Conservation (phyloP, 139 green algal species). For the Haematococcus sp. region DNA sequence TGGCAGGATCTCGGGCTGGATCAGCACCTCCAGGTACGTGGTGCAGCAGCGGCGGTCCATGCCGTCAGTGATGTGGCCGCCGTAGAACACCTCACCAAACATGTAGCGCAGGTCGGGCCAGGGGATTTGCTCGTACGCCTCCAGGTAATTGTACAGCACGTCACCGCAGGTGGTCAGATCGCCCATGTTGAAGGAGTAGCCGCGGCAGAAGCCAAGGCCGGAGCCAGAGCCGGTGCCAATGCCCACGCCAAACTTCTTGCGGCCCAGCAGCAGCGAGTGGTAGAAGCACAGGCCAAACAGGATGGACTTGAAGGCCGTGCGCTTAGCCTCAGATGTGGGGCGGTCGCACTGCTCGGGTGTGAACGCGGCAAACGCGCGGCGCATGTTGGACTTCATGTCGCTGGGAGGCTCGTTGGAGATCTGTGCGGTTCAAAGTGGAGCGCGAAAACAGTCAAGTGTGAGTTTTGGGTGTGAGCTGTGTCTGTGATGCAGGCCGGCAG, state of each 20-base stretch:
- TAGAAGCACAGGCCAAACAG: conserved; percentile 90
- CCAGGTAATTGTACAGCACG: conserved; percentile 85
- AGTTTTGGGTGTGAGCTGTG: conserved; percentile 5
- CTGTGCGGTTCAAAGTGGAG: conserved; percentile 20
- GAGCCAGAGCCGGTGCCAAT: conserved; percentile 78
- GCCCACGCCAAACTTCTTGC: conserved; percentile 88
- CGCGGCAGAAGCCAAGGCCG: conserved; percentile 85
- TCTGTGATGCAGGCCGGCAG: background rate
- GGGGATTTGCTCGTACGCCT: conserved; percentile 70
- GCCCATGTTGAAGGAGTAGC: conserved; percentile 89
- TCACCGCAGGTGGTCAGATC: conserved; percentile 84
- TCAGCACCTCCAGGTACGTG: conserved; percentile 84
- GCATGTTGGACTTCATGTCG: conserved; percentile 90
- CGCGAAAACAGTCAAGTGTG: no score
- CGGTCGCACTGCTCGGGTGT: conserved; percentile 61
- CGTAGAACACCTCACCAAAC: conserved; percentile 89
- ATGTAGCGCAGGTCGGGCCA: conserved; percentile 87
- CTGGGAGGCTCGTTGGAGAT: conserved; percentile 84
- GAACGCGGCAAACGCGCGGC: conserved; percentile 73
- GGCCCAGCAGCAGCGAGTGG: conserved; percentile 83
- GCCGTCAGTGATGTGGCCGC: conserved; percentile 82
- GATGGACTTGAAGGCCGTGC: conserved; percentile 70
- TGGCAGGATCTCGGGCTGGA: conserved; percentile 72
- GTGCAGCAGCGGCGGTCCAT: conserved; percentile 85
- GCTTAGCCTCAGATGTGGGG: conserved; percentile 57